Conservation (phyloP, 2,329 filamentous ascomycete species). For the Fusarium chaquense region DNA sequence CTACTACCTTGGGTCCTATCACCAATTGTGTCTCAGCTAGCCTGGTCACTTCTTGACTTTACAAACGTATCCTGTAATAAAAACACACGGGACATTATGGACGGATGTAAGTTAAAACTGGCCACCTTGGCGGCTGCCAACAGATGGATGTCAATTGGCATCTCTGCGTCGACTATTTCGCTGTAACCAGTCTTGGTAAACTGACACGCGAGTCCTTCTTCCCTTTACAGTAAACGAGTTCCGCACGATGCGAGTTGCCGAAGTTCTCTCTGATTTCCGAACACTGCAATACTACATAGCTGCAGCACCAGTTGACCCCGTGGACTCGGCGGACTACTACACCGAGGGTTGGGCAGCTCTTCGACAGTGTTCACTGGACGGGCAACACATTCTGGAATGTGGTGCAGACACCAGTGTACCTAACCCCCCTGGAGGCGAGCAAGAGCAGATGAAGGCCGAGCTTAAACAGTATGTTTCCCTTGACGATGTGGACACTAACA, state of each 20-base stretch:
- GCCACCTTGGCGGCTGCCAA: conserved; percentile 14
- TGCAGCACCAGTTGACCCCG: conserved; percentile 65
- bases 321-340: conserved; percentile 69
- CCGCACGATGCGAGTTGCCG: conserved; percentile 69
- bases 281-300: conserved; percentile 73
- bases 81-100: conserved; percentile 35
- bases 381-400: conserved; percentile 73
- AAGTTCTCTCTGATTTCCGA: conserved; percentile 72
- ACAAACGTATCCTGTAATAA: conserved; percentile 13
- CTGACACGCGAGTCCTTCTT: conserved; percentile 34
- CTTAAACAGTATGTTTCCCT: conserved; percentile 67
- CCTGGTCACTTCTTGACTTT: conserved; percentile 10
- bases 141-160: conserved; percentile 16
- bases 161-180: background rate
- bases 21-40: conserved; percentile 6
- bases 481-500: background rate
- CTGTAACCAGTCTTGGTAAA: conserved; percentile 7
- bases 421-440: conserved; percentile 62
- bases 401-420: conserved; percentile 72
- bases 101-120: conserved; percentile 45
- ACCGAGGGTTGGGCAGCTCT: conserved; percentile 73
- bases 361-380: conserved; percentile 72
- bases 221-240: conserved; percentile 67
- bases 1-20: conserved; percentile 1
- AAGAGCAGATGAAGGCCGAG: conserved; percentile 72